phyloP scores from a whole-genome alignment of 2,329 filamentous ascomycete genomes.

The Epichloe elymi region DNA sequence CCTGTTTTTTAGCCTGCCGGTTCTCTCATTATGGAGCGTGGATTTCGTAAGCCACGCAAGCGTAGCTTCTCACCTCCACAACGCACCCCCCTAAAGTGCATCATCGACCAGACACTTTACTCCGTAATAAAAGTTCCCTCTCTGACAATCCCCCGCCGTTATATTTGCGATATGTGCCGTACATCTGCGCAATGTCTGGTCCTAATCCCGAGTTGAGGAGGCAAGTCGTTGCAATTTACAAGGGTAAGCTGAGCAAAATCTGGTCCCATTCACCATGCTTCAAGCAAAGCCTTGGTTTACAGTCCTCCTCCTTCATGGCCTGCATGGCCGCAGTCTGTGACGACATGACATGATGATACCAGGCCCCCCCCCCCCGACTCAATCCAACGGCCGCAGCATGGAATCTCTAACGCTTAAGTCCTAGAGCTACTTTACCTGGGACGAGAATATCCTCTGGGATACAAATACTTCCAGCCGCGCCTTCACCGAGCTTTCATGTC shows the following conservation, averaged over 20 bases:
- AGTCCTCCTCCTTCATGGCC: not conserved
- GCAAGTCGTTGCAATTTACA: conserved; percentile 78
- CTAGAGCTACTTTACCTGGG: conserved; percentile 78
- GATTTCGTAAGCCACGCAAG: not conserved
- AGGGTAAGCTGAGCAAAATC: conserved; percentile 43
- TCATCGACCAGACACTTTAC: not conserved
- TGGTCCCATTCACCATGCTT: not conserved
- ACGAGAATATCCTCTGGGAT: conserved; percentile 76
- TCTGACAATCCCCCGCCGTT: not conserved
- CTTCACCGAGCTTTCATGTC: conserved; percentile 76
- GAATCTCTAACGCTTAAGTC: not conserved
- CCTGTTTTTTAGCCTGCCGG: not conserved
- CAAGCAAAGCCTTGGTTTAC: not conserved
- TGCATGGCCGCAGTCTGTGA: too few species aligned
- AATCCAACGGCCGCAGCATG: not conserved
- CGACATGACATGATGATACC: not conserved
- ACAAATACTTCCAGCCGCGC: conserved; percentile 62
- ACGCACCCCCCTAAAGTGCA: not conserved
- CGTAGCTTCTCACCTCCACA: not conserved
- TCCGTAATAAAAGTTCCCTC: not conserved
- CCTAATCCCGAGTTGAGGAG: conserved; percentile 49
- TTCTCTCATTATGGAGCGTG: not conserved
- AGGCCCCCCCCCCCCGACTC: not conserved
- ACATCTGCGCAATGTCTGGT: conserved; percentile 11
- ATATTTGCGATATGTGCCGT: not conserved